Evolutionary conservation across 1,284 basidiomycete species (phyloP).

Genomic region (Cutaneotrichosporon sp.): DNA sequence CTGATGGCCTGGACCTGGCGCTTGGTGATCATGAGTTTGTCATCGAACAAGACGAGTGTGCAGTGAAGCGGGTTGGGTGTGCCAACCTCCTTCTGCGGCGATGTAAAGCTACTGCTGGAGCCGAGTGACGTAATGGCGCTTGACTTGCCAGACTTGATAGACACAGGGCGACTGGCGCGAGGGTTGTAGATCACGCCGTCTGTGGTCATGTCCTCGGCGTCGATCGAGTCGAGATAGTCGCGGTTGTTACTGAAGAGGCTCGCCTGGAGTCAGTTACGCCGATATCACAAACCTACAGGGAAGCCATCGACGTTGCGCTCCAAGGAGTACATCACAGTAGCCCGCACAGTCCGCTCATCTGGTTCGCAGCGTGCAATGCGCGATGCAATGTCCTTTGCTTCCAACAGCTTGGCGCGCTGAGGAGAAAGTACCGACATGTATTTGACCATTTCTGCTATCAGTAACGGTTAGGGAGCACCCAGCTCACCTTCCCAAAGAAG

Average conservation of each 20-base stretch:
- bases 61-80: constrained; percentile 63
- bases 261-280: constrained; percentile 52
- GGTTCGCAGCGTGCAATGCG: constrained; percentile 90
- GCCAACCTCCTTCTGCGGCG: constrained; percentile 12
- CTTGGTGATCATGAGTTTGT: constrained; percentile 89
- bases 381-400: constrained; percentile 82
- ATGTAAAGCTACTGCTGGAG: constrained; percentile 50
- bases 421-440: constrained; percentile 73
- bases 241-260: constrained; percentile 80
- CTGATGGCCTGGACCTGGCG: constrained; percentile 72
- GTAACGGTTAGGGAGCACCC: not conserved
- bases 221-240: constrained; percentile 87
- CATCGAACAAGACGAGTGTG: constrained; percentile 91
- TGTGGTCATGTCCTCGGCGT: constrained; percentile 77
- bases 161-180: constrained; percentile 24
- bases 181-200: constrained; percentile 49
- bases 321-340: constrained; percentile 84
- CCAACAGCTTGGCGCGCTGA: constrained; percentile 76
- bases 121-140: constrained; percentile 57
- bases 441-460: constrained; percentile 70
- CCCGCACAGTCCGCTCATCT: constrained; percentile 84
- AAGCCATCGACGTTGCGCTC: constrained; percentile 84
- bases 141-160: constrained; percentile 23
- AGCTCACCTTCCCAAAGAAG: constrained; percentile 72
- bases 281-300: constrained; percentile 58